Percentiles rank a stretch among this genome's conserved stretches.
These are phyloP conservation scores for Moesziomyces sp. DNA, from an alignment of 1,284 basidiomycete genomes.

Conservation along the genomic window DNA sequence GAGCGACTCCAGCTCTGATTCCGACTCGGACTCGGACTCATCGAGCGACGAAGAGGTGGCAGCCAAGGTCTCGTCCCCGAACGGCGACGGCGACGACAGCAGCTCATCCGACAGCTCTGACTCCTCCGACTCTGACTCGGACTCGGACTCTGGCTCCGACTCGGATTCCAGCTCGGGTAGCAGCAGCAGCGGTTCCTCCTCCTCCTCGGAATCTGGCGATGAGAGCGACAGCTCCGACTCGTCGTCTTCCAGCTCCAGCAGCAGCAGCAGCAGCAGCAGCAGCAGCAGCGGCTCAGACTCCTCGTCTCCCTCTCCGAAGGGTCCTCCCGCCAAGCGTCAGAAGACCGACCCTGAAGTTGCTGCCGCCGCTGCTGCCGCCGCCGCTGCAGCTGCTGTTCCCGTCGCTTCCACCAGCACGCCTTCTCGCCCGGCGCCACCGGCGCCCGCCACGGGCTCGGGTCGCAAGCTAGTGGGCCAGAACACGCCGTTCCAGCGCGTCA, in stretches of 20 bases:
- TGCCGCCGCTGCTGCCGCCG: conserved; percentile 9
- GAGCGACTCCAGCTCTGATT: conserved; percentile 5
- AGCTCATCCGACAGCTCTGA: conserved; percentile 6
- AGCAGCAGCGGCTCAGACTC: conserved; percentile 17
- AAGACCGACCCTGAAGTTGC: conserved; percentile 6
- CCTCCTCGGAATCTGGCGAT: conserved; percentile 2
- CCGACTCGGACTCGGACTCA: conserved; percentile 2
- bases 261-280: conserved; percentile 16
- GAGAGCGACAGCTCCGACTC: conserved; percentile 26
- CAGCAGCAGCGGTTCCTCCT: conserved; percentile 5
- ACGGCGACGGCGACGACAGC: neutral
- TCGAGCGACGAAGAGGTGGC: neutral
- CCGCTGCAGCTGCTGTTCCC: conserved; percentile 1
- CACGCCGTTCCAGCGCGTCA: conserved; percentile 80
- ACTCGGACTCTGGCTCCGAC: conserved; percentile 11
- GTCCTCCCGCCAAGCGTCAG: conserved; percentile 42
- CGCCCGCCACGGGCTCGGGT: conserved; percentile 12
- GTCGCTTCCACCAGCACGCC: conserved; percentile 11
- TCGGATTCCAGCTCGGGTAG: conserved; percentile 13
- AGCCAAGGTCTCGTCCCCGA: too few species aligned
- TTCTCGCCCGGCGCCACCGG: conserved; percentile 4
- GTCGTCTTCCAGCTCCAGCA: conserved; percentile 10
- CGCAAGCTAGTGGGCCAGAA: conserved; percentile 9
- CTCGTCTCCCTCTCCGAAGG: conserved; percentile 23
- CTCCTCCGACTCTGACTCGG: conserved; percentile 20